Conservation (phyloP, 2,329 filamentous ascomycete species). For the Alternaria ventricosa region DNA sequence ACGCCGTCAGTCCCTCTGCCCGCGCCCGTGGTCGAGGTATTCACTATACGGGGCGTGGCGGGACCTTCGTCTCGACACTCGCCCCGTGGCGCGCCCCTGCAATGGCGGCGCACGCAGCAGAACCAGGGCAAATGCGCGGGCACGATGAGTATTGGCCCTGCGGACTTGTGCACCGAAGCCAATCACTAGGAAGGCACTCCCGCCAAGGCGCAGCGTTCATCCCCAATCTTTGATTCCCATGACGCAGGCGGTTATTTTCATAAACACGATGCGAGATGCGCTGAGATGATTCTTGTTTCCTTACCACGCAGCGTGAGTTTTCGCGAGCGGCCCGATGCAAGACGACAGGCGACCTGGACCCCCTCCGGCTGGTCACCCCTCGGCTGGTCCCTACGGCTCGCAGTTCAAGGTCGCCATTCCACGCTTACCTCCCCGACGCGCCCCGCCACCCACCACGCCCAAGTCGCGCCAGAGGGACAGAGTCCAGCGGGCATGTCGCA, state of each 20-base stretch:
- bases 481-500: constrained; percentile 16
- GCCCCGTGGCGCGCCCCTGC: background rate
- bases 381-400: background rate
- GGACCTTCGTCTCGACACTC: background rate
- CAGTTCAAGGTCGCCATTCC: constrained; percentile 15
- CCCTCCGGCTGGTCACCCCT: background rate
- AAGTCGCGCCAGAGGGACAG: constrained; percentile 12
- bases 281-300: background rate
- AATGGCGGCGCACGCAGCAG: background rate
- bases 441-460: constrained; percentile 1
- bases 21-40: background rate
- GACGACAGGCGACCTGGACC: background rate
- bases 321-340: constrained; percentile 11
- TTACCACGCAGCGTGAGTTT: background rate
- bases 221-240: background rate
- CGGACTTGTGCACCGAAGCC: constrained; percentile 7
- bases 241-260: constrained; percentile 2
- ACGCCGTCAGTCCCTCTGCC: background rate
- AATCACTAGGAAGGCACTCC: background rate
- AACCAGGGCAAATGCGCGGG: background rate
- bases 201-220: constrained; percentile 1
- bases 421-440: constrained; percentile 9
- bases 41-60: background rate
- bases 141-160: background rate
- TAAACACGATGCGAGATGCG: background rate